Base-by-base conservation (phyloP, 495 filamentous ascomycete species). In the Aspergillus indologenus region DNA sequence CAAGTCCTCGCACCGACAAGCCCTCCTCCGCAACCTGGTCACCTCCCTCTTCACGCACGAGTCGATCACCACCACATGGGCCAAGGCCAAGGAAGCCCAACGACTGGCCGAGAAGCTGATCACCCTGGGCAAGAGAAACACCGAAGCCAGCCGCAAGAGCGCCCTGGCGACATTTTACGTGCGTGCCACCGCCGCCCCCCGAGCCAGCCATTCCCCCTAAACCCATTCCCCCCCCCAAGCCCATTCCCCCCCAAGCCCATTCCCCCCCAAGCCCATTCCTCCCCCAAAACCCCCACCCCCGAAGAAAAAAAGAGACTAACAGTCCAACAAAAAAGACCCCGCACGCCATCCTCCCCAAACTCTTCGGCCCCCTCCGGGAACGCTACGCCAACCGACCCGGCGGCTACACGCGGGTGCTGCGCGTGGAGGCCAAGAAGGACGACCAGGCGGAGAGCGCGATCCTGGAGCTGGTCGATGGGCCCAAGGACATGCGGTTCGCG, bases 1-100 rank as follows among this genome's bases (percentile, higher is more conserved):
- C 66, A 83, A 77, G 40, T 94, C 90, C 26, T 75, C 94, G 29
- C 94, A 97, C 69, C 85, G 94, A 68, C 85, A 93, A 75, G 92
- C 94, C 55, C 84, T 98, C 61, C 89, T 98, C 58, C 91, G 94
- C 62, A 98, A 98, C 75, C 82, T 98, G 46, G 91, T 98, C 67
- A 96, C 92, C 59, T 93, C 91, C n/a, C 88, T 98, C 56, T 85
- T 98, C 79, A 80, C 88, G 68, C 85, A 96, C 71, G 94, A 98
- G 76, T 84, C 88, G 54, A 96, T 98, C 78, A 85, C 84, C 49
- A 98, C 94, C 23, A 96, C 94, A 76, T 97, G 88, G 85, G 84
- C 85, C 71, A 98, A 97, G 77, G 94, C 94, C 29, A 98, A 98
- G 74, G 94, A 98, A 78, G 89, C 94, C 46, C 94, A 98, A 73